Base-by-base conservation (phyloP, 225 moss, liverwort and hornwort genomes). In the Physcomitrium patens region DNA sequence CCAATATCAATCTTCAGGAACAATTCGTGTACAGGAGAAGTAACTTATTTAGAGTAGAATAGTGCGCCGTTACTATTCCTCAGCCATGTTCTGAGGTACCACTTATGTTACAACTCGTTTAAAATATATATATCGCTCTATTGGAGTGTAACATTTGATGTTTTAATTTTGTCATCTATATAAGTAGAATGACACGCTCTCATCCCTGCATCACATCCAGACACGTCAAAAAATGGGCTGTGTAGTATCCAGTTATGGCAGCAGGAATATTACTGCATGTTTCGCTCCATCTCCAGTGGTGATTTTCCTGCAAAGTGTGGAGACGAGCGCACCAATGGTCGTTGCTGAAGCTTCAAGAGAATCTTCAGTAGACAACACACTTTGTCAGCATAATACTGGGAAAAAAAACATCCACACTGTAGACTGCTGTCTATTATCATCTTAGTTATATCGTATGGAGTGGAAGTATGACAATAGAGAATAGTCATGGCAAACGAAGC, bases 261-360 rank as follows among this genome's bases (percentile, higher is more conserved):
- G 9, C 0, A 9, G 15, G 8, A 15, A 16, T 0, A 19, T 48
- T 9, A 15, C 1, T 7, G 17, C 58, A 37, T 56, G 10, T 22
- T 23, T 14, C 37, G 0, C 3, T 50, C n/a, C 5, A 48, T 7
- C 12, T 62, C 22, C 23, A 65, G 23, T 0, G 13, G 22, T 28
- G 22, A 14, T 13, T 54, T 5, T 28, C 65, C 31, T 78, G 20
- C 59, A 60, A 17, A 2, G 51, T 20, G 46, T 27, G 13, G 47
- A 13, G 44, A 27, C 41, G 5, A 52, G 8, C 74, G 74, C 3
- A 75, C 18, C 41, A 41, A 14, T 42, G 69, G 55, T 18, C 54
- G 73, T 24, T 69, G 61, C 48, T 64, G 68, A 31, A 80, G 57
- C 17, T 80, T 80, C 8, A 50, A 41, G 9, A 75, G 64, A 13